Percentiles rank a stretch among this genome's conserved stretches.
Conservation (phyloP, 2,329 filamentous ascomycete genomes). For the Fusarium clavum region DNA sequence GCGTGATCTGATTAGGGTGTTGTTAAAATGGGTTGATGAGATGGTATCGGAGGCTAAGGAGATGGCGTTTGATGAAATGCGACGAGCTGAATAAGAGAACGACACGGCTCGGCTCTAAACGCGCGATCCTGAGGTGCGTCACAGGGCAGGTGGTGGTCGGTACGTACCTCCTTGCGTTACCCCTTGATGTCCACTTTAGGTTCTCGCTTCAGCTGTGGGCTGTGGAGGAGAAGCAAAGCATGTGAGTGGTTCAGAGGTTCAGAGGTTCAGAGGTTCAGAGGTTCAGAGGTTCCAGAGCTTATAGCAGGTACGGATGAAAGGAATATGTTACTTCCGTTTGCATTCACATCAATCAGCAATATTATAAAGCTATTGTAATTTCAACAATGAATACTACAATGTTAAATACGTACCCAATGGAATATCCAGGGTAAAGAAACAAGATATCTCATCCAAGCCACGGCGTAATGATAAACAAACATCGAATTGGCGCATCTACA, state of each 20-base stretch:
- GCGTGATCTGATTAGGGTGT: neutral
- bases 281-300: neutral
- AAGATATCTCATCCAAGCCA: neutral
- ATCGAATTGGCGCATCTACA: neutral
- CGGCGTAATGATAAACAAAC: neutral
- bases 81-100: constrained; percentile 28
- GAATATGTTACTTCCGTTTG: constrained; percentile 2
- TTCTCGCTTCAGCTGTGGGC: constrained; percentile 5
- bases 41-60: constrained; percentile 17
- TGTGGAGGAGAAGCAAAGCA: neutral
- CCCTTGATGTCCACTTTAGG: constrained; percentile 12
- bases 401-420: neutral
- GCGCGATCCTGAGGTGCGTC: constrained; percentile 40
- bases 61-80: constrained; percentile 30
- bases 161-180: constrained; percentile 24
- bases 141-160: constrained; percentile 17
- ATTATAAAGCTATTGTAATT: neutral
- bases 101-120: constrained; percentile 17
- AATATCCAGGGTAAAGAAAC: neutral
- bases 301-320: constrained; percentile 1
- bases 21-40: neutral
- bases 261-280: neutral
- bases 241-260: neutral
- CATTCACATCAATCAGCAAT: neutral
- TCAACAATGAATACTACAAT: neutral